Percentiles rank a stretch among this genome's conserved stretches.
Evolutionary conservation across 345 rosid species (phyloP).

Genomic region (Sisymbrium irio): DNA sequence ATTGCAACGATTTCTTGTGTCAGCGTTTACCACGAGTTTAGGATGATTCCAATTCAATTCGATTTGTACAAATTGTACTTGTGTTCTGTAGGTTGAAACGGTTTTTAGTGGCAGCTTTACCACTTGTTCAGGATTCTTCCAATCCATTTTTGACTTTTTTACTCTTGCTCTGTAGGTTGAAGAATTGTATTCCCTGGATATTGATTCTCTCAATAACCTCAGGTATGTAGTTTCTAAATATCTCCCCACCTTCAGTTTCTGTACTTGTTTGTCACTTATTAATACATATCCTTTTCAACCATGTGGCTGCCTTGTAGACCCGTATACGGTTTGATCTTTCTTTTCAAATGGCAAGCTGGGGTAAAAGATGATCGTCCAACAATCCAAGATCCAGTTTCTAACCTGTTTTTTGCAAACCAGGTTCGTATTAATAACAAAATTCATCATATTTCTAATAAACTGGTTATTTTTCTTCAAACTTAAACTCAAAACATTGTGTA

Average conservation of each 20-base stretch:
- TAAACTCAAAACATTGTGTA: not conserved
- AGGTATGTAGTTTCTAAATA: constrained; percentile 44
- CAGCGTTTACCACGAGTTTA: not conserved
- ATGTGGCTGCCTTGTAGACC: constrained; percentile 54
- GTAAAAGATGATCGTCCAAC: constrained; percentile 90
- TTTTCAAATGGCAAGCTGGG: constrained; percentile 94
- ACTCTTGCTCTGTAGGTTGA: constrained; percentile 61
- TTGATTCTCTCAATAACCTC: constrained; percentile 79
- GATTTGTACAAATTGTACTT: too few species aligned
- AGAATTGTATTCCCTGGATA: constrained; percentile 88
- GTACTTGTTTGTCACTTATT: not conserved
- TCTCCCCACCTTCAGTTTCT: not conserved
- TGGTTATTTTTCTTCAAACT: not conserved
- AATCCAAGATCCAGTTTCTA: constrained; percentile 70
- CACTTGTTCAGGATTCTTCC: not conserved
- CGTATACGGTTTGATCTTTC: constrained; percentile 89
- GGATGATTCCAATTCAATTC: not conserved
- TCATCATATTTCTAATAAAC: not conserved
- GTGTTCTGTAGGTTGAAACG: too few species aligned
- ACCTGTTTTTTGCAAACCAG: constrained; percentile 93
- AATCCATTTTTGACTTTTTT: not conserved
- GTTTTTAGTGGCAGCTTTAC: not conserved
- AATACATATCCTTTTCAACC: constrained; percentile 8
- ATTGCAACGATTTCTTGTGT: not conserved
- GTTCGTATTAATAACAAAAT: constrained; percentile 33